These are phyloP conservation scores for Naganishia sp. DNA, from an alignment of 1,284 basidiomycete species.

Conservation along the genomic window DNA sequence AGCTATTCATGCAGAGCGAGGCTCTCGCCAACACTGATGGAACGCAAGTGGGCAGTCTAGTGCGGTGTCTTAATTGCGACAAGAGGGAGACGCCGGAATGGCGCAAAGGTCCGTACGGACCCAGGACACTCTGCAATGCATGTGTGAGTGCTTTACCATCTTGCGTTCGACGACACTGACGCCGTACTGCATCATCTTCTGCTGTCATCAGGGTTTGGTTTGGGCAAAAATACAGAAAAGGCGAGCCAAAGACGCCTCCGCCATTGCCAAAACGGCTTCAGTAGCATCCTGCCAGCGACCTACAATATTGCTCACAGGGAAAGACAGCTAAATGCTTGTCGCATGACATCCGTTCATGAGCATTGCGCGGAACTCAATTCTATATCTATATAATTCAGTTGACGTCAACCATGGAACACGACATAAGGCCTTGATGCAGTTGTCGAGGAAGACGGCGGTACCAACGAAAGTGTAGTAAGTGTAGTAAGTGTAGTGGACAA, in stretches of 20 bases:
- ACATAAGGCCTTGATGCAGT: too few species aligned
- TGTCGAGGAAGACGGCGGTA: too few species aligned
- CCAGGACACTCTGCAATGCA: conserved; percentile 53
- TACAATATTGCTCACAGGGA: too few species aligned
- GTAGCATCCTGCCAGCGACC: neutral
- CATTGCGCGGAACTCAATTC: too few species aligned
- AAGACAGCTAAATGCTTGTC: too few species aligned
- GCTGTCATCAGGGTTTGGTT: conserved; percentile 7
- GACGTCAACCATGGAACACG: too few species aligned
- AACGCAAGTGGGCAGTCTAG: conserved; percentile 15
- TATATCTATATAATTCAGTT: too few species aligned
- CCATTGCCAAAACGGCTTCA: neutral
- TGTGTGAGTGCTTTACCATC: conserved; percentile 45
- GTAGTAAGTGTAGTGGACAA: too few species aligned
- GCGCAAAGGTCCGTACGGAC: conserved; percentile 53
- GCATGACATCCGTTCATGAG: too few species aligned
- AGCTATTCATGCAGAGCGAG: neutral
- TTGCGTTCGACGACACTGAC: neutral
- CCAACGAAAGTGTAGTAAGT: too few species aligned
- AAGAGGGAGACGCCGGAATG: conserved; percentile 55
- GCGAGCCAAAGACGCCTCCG: conserved; percentile 20
- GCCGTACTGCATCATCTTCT: neutral
- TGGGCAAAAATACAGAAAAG: conserved; percentile 24
- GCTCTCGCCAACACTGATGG: neutral
- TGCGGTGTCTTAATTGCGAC: conserved; percentile 50